Percentiles rank a stretch among this genome's conserved stretches.
Evolutionary conservation across 805 yeast species (phyloP).

Genomic region (Tetrapisispora namnaoensis): DNA sequence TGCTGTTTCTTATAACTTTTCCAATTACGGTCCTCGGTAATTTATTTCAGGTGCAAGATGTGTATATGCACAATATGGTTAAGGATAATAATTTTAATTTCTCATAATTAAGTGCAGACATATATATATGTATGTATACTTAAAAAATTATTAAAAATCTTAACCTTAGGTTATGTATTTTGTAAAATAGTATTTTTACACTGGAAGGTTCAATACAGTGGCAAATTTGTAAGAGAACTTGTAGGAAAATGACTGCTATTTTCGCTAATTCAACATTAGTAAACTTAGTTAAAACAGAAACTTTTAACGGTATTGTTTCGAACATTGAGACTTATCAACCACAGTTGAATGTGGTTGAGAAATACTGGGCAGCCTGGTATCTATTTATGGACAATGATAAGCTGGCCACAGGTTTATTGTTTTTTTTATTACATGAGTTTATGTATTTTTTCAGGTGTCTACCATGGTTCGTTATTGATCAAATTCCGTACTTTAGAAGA

Average conservation of each 20-base stretch:
- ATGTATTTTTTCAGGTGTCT: conserved; percentile 83
- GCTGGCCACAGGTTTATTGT: conserved; percentile 77
- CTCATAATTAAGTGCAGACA: too few relatives aligned
- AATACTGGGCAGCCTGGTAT: conserved; percentile 78
- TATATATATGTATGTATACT: too few relatives aligned
- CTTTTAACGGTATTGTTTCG: conserved; percentile 8
- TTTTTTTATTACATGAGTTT: conserved; percentile 68
- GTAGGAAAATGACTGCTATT: background rate
- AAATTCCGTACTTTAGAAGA: conserved; percentile 66
- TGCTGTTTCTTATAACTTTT: too few relatives aligned
- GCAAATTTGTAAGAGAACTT: too few relatives aligned
- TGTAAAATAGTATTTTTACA: too few relatives aligned
- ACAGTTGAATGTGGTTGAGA: conserved; percentile 45
- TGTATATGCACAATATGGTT: too few relatives aligned
- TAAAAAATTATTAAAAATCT: too few relatives aligned
- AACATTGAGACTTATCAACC: conserved; percentile 30
- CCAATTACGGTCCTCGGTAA: too few relatives aligned
- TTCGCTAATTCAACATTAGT: conserved; percentile 15
- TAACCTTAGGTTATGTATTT: too few relatives aligned
- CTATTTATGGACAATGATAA: conserved; percentile 70
- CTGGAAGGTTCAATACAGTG: too few relatives aligned
- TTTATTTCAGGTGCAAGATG: too few relatives aligned
- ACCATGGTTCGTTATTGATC: conserved; percentile 81
- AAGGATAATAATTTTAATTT: too few relatives aligned
- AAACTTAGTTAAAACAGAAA: conserved; percentile 5